Percentiles rank a stretch among this genome's conserved stretches.
Evolutionary conservation across 306 rosid species (phyloP).

Genomic region (Crotalaria pallida): DNA sequence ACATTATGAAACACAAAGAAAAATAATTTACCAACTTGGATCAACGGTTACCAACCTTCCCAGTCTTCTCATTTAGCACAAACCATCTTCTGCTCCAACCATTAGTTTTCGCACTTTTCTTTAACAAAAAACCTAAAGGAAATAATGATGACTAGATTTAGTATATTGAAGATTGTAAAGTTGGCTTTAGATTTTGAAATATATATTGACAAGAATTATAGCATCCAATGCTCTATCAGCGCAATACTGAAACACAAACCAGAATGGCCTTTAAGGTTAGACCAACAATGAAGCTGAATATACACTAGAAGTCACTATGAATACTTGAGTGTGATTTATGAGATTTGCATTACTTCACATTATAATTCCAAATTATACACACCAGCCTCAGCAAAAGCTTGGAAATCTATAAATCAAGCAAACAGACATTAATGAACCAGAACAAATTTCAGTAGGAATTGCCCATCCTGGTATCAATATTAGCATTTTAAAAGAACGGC

Average conservation of each 20-base stretch:
- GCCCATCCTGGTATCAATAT: too few species aligned
- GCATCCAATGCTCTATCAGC: not conserved
- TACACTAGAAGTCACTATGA: not conserved
- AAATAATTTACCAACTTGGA: not conserved
- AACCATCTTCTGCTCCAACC: conserved; percentile 99
- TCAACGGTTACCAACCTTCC: conserved; percentile 62
- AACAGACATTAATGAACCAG: too few species aligned
- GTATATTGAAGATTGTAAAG: not conserved
- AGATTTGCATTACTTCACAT: not conserved
- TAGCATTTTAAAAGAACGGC: too few species aligned
- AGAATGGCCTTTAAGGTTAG: not conserved
- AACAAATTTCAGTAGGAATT: too few species aligned
- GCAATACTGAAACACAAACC: not conserved
- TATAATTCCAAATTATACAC: not conserved
- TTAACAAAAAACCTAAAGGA: conserved; percentile 66
- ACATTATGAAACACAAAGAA: not conserved
- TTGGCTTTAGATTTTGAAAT: not conserved
- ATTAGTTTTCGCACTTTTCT: conserved; percentile 88
- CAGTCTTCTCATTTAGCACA: conserved; percentile 91
- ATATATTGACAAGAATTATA: not conserved
- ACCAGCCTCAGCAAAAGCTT: not conserved
- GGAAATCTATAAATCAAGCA: not conserved
- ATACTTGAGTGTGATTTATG: not conserved
- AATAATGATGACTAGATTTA: conserved; percentile 2
- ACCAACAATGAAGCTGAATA: not conserved